These are phyloP conservation scores for Coemansia aciculifera DNA, from an alignment of 192 early-diverging fungal species.

Conservation along the genomic window DNA sequence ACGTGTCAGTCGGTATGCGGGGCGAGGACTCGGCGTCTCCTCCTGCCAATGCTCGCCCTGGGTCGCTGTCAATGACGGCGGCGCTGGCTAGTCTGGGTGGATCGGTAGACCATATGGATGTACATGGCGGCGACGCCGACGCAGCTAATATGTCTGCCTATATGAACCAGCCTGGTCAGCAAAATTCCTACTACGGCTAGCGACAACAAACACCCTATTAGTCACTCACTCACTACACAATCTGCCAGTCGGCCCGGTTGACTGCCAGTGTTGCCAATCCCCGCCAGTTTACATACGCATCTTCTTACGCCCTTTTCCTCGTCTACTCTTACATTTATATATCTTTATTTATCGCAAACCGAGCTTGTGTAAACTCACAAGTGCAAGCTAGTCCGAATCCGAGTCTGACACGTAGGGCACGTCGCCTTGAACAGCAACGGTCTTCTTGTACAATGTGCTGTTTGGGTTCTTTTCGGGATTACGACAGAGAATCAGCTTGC, in stretches of 20 bases:
- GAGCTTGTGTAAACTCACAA: background rate
- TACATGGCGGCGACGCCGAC: constrained; percentile 22
- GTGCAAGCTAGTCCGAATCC: constrained; percentile 25
- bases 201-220: background rate
- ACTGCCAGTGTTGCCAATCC: background rate
- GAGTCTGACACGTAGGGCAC: constrained; percentile 49
- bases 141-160: constrained; percentile 41
- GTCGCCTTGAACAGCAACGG: constrained; percentile 28
- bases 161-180: constrained; percentile 45
- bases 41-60: constrained; percentile 13
- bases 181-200: constrained; percentile 48
- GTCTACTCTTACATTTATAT: constrained; percentile 1
- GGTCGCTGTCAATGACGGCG: constrained; percentile 11
- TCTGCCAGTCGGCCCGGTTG: background rate
- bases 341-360: background rate
- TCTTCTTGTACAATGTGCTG: constrained; percentile 60
- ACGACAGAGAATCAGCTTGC: constrained; percentile 62
- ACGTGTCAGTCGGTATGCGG: constrained; percentile 14
- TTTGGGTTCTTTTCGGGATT: constrained; percentile 77
- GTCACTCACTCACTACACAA: background rate
- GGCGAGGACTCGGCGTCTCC: constrained; percentile 29
- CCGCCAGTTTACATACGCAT: background rate
- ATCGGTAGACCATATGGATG: constrained; percentile 26
- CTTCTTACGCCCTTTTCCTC: background rate
- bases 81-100: constrained; percentile 23